Percentiles rank a stretch among this genome's conserved stretches.
Evolutionary conservation across 306 rosid species (phyloP).

Genomic region (Quercus engelmannii): DNA sequence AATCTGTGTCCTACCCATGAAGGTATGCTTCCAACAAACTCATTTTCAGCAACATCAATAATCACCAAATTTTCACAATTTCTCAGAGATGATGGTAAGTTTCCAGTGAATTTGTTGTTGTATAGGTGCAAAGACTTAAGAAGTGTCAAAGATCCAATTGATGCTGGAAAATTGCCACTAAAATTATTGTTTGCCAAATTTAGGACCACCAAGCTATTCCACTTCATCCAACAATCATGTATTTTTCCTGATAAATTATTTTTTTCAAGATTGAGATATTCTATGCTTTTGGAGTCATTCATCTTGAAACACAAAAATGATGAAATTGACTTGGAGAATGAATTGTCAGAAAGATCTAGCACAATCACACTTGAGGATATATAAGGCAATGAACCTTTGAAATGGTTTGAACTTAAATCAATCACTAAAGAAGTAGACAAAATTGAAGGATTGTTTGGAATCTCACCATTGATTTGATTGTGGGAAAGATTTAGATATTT

Average conservation of each 20-base stretch:
- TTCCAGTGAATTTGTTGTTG: neutral
- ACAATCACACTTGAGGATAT: neutral
- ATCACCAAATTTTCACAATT: too few relatives aligned
- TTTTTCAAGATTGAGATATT: neutral
- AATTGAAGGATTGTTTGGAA: too few relatives aligned
- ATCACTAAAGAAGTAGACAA: neutral
- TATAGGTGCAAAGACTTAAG: conserved; percentile 11
- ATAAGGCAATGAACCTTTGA: neutral
- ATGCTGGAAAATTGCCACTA: conserved; percentile 24
- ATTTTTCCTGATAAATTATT: conserved; percentile 10
- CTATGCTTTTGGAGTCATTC: neutral
- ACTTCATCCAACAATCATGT: conserved; percentile 14
- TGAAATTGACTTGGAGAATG: neutral
- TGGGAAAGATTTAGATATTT: too few relatives aligned
- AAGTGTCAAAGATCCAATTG: conserved; percentile 10
- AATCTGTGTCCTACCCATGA: too few relatives aligned
- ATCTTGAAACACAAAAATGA: neutral
- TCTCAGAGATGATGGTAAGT: too few relatives aligned
- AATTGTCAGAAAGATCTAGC: conserved; percentile 7
- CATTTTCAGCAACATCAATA: too few relatives aligned
- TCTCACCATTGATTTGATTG: too few relatives aligned
- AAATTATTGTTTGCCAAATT: conserved; percentile 14
- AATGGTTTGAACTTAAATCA: neutral
- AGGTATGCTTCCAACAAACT: too few relatives aligned
- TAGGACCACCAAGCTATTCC: neutral